These are phyloP conservation scores for Globisporangium polare DNA, from an alignment of 352 stramenopile species.

Conservation along the genomic window DNA sequence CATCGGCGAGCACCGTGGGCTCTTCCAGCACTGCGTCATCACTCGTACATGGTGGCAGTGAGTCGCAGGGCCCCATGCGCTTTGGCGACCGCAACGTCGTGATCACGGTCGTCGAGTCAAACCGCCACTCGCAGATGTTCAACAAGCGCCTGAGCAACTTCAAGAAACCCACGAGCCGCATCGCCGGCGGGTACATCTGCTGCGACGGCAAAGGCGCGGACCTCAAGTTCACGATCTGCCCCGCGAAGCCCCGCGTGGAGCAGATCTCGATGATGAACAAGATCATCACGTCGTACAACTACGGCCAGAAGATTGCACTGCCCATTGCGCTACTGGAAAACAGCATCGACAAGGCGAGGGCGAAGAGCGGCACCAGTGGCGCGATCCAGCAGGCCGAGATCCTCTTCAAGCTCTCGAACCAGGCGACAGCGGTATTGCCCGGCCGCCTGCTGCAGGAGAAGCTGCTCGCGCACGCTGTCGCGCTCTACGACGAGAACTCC, in stretches of 20 bases:
- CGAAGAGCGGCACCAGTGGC: constrained; percentile 5
- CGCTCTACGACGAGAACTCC: constrained; percentile 6
- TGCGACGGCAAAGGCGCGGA: constrained; percentile 80
- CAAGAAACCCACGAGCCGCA: constrained; percentile 81
- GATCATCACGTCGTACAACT: constrained; percentile 79
- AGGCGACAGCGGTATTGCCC: constrained; percentile 42
- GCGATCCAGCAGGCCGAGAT: constrained; percentile 47
- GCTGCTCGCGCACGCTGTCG: constrained; percentile 43
- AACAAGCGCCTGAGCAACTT: constrained; percentile 86
- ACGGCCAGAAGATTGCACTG: constrained; percentile 82
- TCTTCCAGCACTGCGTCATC: constrained; percentile 14
- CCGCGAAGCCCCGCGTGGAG: constrained; percentile 59
- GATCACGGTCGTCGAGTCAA: constrained; percentile 73
- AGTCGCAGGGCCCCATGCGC: constrained; percentile 29
- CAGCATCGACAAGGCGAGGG: constrained; percentile 26
- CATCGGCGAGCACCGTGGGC: not conserved
- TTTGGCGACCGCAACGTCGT: constrained; percentile 73
- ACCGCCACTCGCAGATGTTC: constrained; percentile 81
- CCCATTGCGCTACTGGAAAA: constrained; percentile 53
- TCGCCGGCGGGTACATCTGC: constrained; percentile 82
- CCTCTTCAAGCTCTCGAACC: constrained; percentile 64
- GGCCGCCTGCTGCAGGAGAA: constrained; percentile 53
- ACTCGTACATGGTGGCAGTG: not conserved
- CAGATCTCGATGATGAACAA: constrained; percentile 86
- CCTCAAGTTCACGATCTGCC: constrained; percentile 62